These are phyloP conservation scores for Penicillium fimorum DNA, from an alignment of 495 filamentous ascomycete species.

Conservation along the genomic window DNA sequence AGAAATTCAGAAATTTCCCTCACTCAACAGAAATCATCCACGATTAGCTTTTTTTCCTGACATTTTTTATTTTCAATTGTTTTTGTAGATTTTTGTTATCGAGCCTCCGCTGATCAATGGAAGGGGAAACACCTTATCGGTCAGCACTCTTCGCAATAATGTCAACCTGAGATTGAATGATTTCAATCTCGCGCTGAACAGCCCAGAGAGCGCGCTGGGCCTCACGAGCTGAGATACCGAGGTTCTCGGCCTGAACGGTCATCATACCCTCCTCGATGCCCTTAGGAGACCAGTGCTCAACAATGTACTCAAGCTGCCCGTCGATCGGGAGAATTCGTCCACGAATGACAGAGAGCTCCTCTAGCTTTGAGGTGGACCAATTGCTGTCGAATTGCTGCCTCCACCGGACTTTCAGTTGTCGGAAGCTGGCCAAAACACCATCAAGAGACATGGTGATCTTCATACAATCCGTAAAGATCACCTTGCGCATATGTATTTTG, in stretches of 20 bases:
- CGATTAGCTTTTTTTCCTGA: not conserved
- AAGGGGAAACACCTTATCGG: not conserved
- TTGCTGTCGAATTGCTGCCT: not conserved
- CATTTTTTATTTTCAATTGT: not conserved
- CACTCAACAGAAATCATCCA: not conserved
- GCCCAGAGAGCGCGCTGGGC: constrained; percentile 7
- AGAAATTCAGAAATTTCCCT: not conserved
- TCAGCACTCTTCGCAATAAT: not conserved
- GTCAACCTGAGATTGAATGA: not conserved
- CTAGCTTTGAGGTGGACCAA: constrained; percentile 4
- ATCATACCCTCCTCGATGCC: constrained; percentile 5
- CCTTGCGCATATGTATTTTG: constrained; percentile 11
- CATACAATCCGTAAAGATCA: constrained; percentile 11
- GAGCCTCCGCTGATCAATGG: not conserved
- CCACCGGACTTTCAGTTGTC: constrained; percentile 3
- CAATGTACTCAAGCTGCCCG: not conserved
- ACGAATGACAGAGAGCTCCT: constrained; percentile 17
- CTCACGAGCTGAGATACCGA: constrained; percentile 8
- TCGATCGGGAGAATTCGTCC: constrained; percentile 5
- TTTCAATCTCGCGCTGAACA: constrained; percentile 10
- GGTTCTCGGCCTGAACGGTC: not conserved
- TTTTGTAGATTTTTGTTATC: not conserved
- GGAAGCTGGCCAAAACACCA: not conserved
- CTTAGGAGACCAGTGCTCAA: constrained; percentile 11
- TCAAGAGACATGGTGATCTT: constrained; percentile 1